A percentile compares a stretch with the other conserved stretches of the same genome.
Evolutionary conservation across 768 basidiomycete species (phyloP).

Genomic region (Dictyophora rubrovolvata): DNA sequence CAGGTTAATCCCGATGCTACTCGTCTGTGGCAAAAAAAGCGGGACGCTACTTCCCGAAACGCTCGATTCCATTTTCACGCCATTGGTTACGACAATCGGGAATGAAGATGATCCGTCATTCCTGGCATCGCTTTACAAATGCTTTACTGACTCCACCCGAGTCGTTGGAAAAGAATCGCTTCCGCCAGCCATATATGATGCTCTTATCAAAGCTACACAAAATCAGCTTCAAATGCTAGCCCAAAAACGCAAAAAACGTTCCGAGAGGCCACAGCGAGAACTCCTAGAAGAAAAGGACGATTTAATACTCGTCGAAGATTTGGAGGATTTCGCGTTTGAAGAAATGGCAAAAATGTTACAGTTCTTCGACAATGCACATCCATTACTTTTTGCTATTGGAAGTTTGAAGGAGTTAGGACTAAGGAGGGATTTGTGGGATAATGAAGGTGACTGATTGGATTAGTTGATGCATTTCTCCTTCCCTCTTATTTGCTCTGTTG

Average conservation of each 20-base stretch:
- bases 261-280: slow-evolving; percentile 24
- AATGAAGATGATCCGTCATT: slow-evolving; percentile 69
- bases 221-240: slow-evolving; percentile 60
- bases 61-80: slow-evolving; percentile 56
- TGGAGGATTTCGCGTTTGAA: slow-evolving; percentile 73
- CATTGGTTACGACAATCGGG: slow-evolving; percentile 51
- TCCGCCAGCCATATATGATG: slow-evolving; percentile 40
- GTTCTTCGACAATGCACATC: slow-evolving; percentile 47
- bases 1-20: slow-evolving; percentile 64
- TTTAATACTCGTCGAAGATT: slow-evolving; percentile 63
- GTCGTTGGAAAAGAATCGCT: slow-evolving; percentile 47
- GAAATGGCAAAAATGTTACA: slow-evolving; percentile 62
- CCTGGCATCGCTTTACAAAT: slow-evolving; percentile 66
- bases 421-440: slow-evolving; percentile 23
- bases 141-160: slow-evolving; percentile 50
- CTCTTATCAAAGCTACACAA: slow-evolving; percentile 59
- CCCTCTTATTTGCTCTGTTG: not conserved
- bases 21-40: slow-evolving; percentile 57
- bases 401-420: slow-evolving; percentile 65
- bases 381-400: slow-evolving; percentile 57
- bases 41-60: slow-evolving; percentile 57
- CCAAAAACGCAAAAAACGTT: slow-evolving; percentile 51
- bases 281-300: slow-evolving; percentile 53
- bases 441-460: slow-evolving; percentile 11
- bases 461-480: not conserved